A percentile compares a stretch with the other conserved stretches of the same genome.
phyloP scores from a whole-genome alignment of 2,329 filamentous ascomycete species.

The Apiospora arundinis region DNA sequence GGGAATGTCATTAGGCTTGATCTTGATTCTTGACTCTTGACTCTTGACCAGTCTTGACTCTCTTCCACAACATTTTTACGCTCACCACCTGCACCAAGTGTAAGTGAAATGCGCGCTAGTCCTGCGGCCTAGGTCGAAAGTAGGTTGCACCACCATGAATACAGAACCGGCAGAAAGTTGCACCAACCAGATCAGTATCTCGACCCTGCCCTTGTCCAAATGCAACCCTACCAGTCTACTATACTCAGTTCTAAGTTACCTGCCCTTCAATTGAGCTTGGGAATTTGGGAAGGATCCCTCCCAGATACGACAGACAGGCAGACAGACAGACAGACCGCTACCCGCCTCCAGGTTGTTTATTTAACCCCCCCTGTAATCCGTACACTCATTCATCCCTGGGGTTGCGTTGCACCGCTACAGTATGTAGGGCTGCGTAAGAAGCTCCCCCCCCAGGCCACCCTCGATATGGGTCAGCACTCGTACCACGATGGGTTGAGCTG shows the following conservation, averaged over 20 bases:
- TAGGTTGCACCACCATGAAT: constrained; percentile 5
- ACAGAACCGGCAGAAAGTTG: constrained; percentile 4
- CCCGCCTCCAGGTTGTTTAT: neutral
- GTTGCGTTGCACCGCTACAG: constrained; percentile 5
- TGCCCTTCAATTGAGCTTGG: neutral
- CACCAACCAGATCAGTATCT: neutral
- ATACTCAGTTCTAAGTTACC: neutral
- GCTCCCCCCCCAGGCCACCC: neutral
- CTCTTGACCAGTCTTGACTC: constrained; percentile 2
- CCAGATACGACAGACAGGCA: neutral
- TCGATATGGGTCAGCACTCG: too few species aligned
- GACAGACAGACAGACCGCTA: neutral
- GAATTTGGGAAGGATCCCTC: neutral
- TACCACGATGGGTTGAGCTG: neutral
- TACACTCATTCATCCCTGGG: neutral
- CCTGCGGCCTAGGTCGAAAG: neutral
- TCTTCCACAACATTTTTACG: neutral
- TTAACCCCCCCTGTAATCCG: neutral
- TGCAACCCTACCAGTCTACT: neutral
- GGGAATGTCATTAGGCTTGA: neutral
- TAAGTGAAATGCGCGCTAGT: neutral
- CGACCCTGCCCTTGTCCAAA: neutral
- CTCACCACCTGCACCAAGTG: neutral
- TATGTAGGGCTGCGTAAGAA: neutral
- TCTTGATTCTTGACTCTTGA: neutral